A percentile compares a stretch with the other conserved stretches of the same genome.
Conservation (phyloP, 371 early-diverging fungal genomes). For the Mucor plumbeus region DNA sequence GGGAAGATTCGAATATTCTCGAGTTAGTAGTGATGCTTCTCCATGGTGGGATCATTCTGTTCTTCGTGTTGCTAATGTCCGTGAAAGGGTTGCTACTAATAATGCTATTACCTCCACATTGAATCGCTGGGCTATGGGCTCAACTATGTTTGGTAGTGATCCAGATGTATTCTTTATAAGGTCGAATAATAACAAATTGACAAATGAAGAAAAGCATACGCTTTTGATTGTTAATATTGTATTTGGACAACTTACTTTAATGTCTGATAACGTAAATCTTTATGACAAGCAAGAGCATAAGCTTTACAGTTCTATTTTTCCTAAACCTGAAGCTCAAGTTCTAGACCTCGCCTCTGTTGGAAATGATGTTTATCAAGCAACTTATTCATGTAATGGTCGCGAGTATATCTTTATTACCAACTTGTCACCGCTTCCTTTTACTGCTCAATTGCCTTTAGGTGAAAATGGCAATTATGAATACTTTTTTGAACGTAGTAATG, state of each 20-base stretch:
- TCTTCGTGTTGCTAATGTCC: conserved; percentile 47
- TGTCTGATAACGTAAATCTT: conserved; percentile 52
- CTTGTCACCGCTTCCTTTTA: conserved; percentile 43
- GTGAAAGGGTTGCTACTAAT: conserved; percentile 61
- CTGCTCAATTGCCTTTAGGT: conserved; percentile 30
- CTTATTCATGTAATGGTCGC: conserved; percentile 15
- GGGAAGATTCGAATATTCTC: conserved; percentile 59
- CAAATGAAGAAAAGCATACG: conserved; percentile 50
- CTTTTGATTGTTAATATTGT: conserved; percentile 57
- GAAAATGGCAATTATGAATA: conserved; percentile 24
- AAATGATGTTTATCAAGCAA: conserved; percentile 23
- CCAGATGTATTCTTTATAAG: conserved; percentile 65
- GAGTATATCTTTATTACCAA: conserved; percentile 53
- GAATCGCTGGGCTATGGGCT: conserved; percentile 56
- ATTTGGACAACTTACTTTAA: conserved; percentile 60
- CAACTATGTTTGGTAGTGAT: conserved; percentile 66
- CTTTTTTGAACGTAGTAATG: conserved; percentile 32
- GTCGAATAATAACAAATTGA: conserved; percentile 55
- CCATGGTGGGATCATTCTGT: conserved; percentile 49
- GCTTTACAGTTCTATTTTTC: conserved; percentile 46
- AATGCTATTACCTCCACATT: conserved; percentile 61
- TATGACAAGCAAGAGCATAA: conserved; percentile 49
- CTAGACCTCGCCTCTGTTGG: conserved; percentile 37
- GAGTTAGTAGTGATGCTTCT: conserved; percentile 64
- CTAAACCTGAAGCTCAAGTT: conserved; percentile 49